Percentiles rank a stretch among this genome's conserved stretches.
Conservation (phyloP, 768 basidiomycete genomes). For the Rhodotorula babjevae region DNA sequence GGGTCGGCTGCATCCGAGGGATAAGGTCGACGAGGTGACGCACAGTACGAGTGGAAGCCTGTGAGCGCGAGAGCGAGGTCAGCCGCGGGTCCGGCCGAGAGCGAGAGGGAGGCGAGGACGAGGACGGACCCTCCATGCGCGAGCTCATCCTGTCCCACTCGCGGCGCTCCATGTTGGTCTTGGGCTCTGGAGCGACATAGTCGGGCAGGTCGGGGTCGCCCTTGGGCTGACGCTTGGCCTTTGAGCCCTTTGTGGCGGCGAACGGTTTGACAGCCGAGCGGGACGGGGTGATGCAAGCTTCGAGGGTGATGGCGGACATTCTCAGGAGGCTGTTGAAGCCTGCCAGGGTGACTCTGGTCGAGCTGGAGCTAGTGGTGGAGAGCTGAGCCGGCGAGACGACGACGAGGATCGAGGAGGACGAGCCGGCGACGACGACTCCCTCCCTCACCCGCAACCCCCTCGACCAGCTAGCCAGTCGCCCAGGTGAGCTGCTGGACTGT, state of each 20-base stretch:
- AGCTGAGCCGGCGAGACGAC: neutral
- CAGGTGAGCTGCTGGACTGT: neutral
- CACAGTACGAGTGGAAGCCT: constrained; percentile 35
- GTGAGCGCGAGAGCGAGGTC: neutral
- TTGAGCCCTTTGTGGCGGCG: neutral
- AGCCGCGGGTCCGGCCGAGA: neutral
- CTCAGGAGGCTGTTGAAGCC: constrained; percentile 9
- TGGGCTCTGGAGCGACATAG: constrained; percentile 20
- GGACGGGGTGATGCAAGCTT: constrained; percentile 14
- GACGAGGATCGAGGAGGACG: neutral
- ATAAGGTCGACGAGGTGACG: neutral
- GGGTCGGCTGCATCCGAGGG: no score
- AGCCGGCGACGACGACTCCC: no score
- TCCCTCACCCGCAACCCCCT: no score
- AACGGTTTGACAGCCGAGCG: neutral
- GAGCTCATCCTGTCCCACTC: constrained; percentile 28
- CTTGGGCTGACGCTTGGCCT: neutral
- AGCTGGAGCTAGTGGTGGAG: neutral
- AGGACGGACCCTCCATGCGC: constrained; percentile 23
- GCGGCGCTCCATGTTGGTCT: constrained; percentile 23
- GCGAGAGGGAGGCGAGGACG: neutral
- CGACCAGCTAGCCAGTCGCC: neutral
- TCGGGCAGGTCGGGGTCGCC: constrained; percentile 14
- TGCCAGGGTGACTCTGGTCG: neutral
- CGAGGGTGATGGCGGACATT: constrained; percentile 15